Percentiles rank a stretch among this genome's conserved stretches.
phyloP scores from a whole-genome alignment of 23 red algal genomes.

The Pyropia yezoensis region DNA sequence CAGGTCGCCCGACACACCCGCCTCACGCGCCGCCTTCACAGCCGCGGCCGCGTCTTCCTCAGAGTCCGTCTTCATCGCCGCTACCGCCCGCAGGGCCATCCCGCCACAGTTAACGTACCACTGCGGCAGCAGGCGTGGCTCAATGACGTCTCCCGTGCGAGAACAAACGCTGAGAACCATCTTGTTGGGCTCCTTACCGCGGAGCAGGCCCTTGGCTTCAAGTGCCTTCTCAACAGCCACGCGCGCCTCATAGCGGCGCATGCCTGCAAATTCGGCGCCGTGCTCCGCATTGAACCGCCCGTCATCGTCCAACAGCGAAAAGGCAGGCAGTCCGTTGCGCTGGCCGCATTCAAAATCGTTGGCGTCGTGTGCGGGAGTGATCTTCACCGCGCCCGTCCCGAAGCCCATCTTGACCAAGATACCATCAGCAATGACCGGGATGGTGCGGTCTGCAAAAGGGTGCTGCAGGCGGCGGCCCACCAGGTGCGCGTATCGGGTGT shows the following conservation, averaged over 20 bases:
- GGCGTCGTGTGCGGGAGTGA: conserved; percentile 98
- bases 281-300: conserved; percentile 73
- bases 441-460: conserved; percentile 68
- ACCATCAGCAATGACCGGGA: conserved; percentile 78
- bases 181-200: conserved; percentile 78
- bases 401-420: conserved; percentile 95
- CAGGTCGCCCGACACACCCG: too few species aligned
- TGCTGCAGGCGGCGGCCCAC: conserved; percentile 66
- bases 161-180: conserved; percentile 93
- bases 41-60: neutral
- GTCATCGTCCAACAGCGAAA: conserved; percentile 62
- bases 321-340: conserved; percentile 63
- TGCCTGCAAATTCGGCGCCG: conserved; percentile 69
- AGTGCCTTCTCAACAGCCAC: conserved; percentile 79
- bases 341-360: conserved; percentile 97
- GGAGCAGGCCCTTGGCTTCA: conserved; percentile 42
- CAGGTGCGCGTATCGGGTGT: conserved; percentile 78
- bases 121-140: conserved; percentile 84
- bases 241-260: conserved; percentile 94
- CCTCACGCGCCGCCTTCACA: neutral
- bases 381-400: conserved; percentile 94
- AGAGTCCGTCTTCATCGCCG: conserved; percentile 28
- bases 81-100: conserved; percentile 51
- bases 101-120: conserved; percentile 94
- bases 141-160: conserved; percentile 86